Conservation (phyloP, 129 eudicot genomes). For the Centella asiatica region DNA sequence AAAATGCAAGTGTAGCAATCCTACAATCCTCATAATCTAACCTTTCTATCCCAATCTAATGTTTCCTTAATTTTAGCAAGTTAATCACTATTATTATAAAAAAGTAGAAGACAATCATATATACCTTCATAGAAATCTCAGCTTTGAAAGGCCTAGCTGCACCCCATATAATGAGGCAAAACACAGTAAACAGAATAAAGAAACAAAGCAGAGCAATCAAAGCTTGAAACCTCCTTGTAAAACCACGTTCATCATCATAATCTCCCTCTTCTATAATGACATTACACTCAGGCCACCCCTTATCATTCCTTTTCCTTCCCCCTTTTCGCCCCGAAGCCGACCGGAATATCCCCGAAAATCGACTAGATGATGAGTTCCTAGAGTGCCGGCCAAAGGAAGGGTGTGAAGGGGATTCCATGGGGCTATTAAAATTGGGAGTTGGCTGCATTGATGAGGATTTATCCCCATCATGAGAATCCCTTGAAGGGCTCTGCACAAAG, state of each 20-base stretch:
- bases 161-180: constrained; percentile 94
- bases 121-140: constrained; percentile 71
- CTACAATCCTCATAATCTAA: too few relatives aligned
- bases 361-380: constrained; percentile 83
- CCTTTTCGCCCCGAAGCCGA: constrained; percentile 84
- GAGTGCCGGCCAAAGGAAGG: constrained; percentile 91
- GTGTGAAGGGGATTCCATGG: constrained; percentile 94
- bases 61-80: background rate
- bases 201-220: constrained; percentile 59
- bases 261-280: constrained; percentile 94
- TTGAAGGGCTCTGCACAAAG: constrained; percentile 91
- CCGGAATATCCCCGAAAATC: constrained; percentile 90
- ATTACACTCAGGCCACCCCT: constrained; percentile 99
- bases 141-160: constrained; percentile 73
- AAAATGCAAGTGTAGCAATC: too few relatives aligned
- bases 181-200: constrained; percentile 53
- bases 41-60: background rate
- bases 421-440: constrained; percentile 75
- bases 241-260: constrained; percentile 53
- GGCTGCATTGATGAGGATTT: constrained; percentile 84
- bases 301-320: constrained; percentile 73
- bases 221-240: constrained; percentile 56
- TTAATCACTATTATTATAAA: background rate
- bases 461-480: constrained; percentile 97
- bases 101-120: background rate